phyloP scores from a whole-genome alignment of 2,329 filamentous ascomycete species.

The Tolypocladium inflatum region DNA sequence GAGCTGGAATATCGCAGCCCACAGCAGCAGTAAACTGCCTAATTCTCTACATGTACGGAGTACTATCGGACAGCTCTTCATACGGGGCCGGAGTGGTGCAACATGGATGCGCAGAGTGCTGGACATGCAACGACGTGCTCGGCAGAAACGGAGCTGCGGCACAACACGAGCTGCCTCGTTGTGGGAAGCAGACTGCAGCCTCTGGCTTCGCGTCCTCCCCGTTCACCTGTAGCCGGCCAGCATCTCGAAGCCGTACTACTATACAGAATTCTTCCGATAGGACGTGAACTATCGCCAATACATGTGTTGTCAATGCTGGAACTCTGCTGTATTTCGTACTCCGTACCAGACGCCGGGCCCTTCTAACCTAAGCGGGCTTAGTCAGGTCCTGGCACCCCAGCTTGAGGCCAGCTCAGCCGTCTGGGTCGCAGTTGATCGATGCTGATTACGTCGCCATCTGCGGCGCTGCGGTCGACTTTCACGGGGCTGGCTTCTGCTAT shows the following conservation, averaged over 20 bases:
- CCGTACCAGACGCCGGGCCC: too few relatives aligned
- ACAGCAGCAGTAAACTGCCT: background rate
- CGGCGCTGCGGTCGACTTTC: background rate
- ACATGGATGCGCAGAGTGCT: background rate
- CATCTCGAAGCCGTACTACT: too few relatives aligned
- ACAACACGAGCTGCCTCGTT: background rate
- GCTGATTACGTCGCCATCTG: background rate
- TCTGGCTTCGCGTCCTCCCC: background rate
- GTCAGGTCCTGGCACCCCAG: background rate
- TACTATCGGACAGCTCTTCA: background rate
- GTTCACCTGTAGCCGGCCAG: background rate
- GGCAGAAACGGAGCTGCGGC: background rate
- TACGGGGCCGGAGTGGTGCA: background rate
- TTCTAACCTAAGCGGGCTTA: background rate
- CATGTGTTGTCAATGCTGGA: background rate
- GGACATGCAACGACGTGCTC: background rate
- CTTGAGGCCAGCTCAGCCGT: background rate
- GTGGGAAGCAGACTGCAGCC: background rate
- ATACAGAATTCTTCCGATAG: too few relatives aligned
- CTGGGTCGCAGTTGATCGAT: background rate
- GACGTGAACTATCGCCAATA: background rate
- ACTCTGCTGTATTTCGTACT: background rate
- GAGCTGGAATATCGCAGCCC: background rate
- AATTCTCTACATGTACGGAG: background rate
- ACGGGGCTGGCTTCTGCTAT: background rate